phyloP scores from a whole-genome alignment of 1,139 yeast species.

The Nakaseomyces bracarensis region DNA sequence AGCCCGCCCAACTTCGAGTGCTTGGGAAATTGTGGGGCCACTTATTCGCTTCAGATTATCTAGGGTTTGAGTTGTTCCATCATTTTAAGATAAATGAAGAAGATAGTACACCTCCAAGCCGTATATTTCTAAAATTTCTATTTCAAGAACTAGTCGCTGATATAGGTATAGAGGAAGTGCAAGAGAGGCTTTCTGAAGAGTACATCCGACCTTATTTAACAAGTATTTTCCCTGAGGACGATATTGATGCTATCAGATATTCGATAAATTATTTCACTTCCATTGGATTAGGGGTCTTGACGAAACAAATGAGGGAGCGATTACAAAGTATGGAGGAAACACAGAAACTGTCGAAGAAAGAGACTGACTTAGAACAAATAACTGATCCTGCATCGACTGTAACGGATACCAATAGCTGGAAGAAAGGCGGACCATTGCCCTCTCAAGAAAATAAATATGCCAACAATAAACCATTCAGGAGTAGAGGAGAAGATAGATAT shows the following conservation, averaged over 20 bases:
- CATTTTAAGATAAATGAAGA: slow-evolving; percentile 55
- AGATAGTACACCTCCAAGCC: slow-evolving; percentile 67
- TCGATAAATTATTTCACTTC: slow-evolving; percentile 90
- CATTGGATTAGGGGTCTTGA: slow-evolving; percentile 75
- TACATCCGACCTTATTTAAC: slow-evolving; percentile 41
- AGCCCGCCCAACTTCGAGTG: slow-evolving; percentile 66
- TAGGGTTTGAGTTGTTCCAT: slow-evolving; percentile 54
- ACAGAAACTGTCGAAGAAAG: slow-evolving; percentile 6
- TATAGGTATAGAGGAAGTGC: slow-evolving; percentile 49
- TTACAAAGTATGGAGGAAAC: slow-evolving; percentile 9
- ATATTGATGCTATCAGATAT: slow-evolving; percentile 59
- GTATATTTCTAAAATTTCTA: slow-evolving; percentile 74
- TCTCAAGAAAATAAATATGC: neutral
- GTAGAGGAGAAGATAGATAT: neutral
- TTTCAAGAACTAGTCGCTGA: slow-evolving; percentile 78
- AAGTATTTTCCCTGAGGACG: slow-evolving; percentile 40
- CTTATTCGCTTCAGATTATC: slow-evolving; percentile 58
- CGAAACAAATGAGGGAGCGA: slow-evolving; percentile 63
- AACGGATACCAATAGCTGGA: neutral
- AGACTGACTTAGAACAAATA: slow-evolving; percentile 8
- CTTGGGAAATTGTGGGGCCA: slow-evolving; percentile 86
- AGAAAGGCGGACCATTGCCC: neutral
- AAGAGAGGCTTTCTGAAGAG: slow-evolving; percentile 43
- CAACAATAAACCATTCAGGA: neutral
- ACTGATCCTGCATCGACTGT: slow-evolving; percentile 2